Base-by-base conservation (phyloP, 371 early-diverging fungal species). In the Rhizopus delemar region DNA sequence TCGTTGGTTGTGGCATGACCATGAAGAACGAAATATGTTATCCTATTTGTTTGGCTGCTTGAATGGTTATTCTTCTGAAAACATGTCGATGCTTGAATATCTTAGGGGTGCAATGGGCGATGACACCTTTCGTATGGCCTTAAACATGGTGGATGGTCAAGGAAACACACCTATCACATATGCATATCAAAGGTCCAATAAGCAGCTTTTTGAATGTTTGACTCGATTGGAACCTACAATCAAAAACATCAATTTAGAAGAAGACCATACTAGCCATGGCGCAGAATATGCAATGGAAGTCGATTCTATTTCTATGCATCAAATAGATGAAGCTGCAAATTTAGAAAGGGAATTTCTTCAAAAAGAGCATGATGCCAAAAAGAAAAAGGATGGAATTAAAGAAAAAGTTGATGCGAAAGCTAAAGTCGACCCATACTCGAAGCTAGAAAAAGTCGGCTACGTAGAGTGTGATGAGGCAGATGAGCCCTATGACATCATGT, bases 401-500 rank as follows among this genome's bases (percentile, higher is more conserved):
- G 43, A 43, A 5, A n/a, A 43, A 13, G 15, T 15, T 43, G 54
- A 22, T 31, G 31, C 9, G 29, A 53, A 38, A 49, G 57, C 61
- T 8, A 46, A 66, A 5, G 63, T 81, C 34, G 83, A 78, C 34
- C 46, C 57, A 12, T 65, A 72, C 11, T 76, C 82, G 2, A 56
- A 75, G 6, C 55, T 79, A 39, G 62, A 70, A 41, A 63, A 69
- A 4, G 72, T 82, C n/a, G 83, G 78, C 22, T 35, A 48, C 4
- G 45, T 83, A 9, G 60, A 63, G 8, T 51, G 66, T 35, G 77
- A 78, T 46, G 71, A 64, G 51, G 62, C 73, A 13, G 53, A 53
- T 8, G 36, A 59, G 3, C 76, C 77, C 0, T 80, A 75, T 61
- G 76, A 82, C 61, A 71, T 80, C 38, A 60, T 76, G 62, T 39